Conservation (phyloP, 2,329 filamentous ascomycete genomes). For the Alternaria solani region DNA sequence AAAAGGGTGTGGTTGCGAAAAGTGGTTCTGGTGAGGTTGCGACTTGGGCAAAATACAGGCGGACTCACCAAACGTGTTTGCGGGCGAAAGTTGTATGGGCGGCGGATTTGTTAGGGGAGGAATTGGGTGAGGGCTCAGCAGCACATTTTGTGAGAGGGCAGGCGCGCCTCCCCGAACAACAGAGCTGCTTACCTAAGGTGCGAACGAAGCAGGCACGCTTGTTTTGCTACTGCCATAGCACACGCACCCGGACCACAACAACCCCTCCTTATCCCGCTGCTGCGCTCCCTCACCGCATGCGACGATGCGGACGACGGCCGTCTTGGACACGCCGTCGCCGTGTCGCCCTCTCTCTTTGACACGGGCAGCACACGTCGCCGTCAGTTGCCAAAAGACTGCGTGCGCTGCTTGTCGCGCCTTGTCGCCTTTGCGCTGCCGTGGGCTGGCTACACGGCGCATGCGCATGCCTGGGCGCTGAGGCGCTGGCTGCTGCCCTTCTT, state of each 20-base stretch:
- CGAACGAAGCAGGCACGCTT: conserved; percentile 20
- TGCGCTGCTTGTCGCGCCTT: not conserved
- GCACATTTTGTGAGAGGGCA: conserved; percentile 15
- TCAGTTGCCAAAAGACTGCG: not conserved
- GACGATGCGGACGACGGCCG: conserved; percentile 15
- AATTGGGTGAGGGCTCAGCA: conserved; percentile 17
- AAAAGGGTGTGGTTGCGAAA: conserved; percentile 41
- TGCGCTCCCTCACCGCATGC: conserved; percentile 26
- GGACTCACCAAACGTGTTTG: conserved; percentile 45
- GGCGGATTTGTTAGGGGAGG: conserved; percentile 20
- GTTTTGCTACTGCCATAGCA: conserved; percentile 24
- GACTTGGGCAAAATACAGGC: conserved; percentile 31
- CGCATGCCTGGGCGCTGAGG: conserved; percentile 19
- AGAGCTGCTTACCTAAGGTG: conserved; percentile 15
- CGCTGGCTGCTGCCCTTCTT: conserved; percentile 23
- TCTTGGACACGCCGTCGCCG: not conserved
- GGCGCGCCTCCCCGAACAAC: conserved; percentile 12
- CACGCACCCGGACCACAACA: conserved; percentile 21
- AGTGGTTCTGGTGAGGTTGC: conserved; percentile 30
- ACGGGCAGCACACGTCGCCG: not conserved
- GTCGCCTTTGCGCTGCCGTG: not conserved
- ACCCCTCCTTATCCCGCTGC: conserved; percentile 21
- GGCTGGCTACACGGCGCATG: conserved; percentile 16
- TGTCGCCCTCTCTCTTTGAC: not conserved
- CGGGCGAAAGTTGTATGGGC: conserved; percentile 37